Evolutionary conservation across 805 yeast species (phyloP).

Genomic region (Gaillardinia entomophila): DNA sequence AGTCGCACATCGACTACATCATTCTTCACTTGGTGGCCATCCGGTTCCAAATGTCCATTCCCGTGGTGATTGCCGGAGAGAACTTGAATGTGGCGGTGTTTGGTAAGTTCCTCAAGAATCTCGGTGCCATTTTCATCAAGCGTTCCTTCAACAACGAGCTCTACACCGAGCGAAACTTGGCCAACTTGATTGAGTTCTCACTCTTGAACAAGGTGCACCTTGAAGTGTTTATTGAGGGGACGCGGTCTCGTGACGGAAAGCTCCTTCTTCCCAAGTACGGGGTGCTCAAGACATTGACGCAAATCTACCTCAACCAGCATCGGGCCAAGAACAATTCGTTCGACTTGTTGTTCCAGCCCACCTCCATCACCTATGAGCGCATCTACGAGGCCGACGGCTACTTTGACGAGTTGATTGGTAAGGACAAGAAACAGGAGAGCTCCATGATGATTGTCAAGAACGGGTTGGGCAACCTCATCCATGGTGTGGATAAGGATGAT

Average conservation of each 20-base stretch:
- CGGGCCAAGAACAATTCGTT: conserved; percentile 12
- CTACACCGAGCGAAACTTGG: conserved; percentile 43
- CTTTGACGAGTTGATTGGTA: conserved; percentile 50
- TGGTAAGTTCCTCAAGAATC: conserved; percentile 42
- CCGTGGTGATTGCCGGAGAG: conserved; percentile 62
- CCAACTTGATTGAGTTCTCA: conserved; percentile 43
- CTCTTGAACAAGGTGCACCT: conserved; percentile 44
- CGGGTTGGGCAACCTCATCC: conserved; percentile 27
- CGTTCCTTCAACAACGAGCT: conserved; percentile 40
- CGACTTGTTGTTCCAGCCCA: conserved; percentile 42
- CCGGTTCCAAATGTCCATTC: conserved; percentile 48
- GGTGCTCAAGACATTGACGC: conserved; percentile 46
- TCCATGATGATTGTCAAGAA: conserved; percentile 31
- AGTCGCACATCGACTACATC: conserved; percentile 58
- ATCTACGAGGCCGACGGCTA: conserved; percentile 53
- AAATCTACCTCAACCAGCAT: conserved; percentile 38
- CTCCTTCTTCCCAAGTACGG: conserved; percentile 58
- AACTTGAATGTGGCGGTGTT: conserved; percentile 55
- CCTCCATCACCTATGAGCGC: conserved; percentile 55
- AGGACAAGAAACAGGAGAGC: conserved; percentile 51
- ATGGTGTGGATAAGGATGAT: conserved; percentile 5
- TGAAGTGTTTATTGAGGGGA: conserved; percentile 64
- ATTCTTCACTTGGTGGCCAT: conserved; percentile 49
- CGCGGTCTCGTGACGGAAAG: conserved; percentile 62
- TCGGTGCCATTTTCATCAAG: conserved; percentile 56